Percentiles rank a stretch among this genome's conserved stretches.
Conservation (phyloP, 1,284 basidiomycete genomes). For the Leccinum pachyderme region DNA sequence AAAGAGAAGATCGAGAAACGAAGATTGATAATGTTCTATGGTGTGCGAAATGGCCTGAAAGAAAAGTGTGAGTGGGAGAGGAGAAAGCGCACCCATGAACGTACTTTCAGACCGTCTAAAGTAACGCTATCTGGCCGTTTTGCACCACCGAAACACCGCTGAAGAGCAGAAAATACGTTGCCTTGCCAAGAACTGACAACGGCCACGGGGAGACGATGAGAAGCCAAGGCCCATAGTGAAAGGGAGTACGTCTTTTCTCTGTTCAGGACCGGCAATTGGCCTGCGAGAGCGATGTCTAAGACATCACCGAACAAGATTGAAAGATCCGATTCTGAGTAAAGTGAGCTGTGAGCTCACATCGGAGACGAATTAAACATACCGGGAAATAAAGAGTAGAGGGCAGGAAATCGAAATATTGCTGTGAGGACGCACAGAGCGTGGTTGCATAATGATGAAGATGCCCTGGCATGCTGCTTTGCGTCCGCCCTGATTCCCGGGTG, state of each 20-base stretch:
- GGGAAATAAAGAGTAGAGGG: slow-evolving; percentile 44
- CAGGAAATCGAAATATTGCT: slow-evolving; percentile 44
- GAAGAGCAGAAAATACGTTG: slow-evolving; percentile 35
- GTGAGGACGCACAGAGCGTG: slow-evolving; percentile 50
- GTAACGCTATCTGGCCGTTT: slow-evolving; percentile 4
- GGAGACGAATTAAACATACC: slow-evolving; percentile 43
- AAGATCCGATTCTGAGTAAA: slow-evolving; percentile 34
- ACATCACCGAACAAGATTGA: slow-evolving; percentile 40
- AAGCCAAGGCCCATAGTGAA: slow-evolving; percentile 48
- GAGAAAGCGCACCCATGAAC: not conserved
- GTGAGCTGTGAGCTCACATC: not conserved
- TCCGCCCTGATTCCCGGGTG: slow-evolving; percentile 28
- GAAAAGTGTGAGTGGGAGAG: slow-evolving; percentile 3
- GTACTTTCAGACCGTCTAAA: slow-evolving; percentile 46
- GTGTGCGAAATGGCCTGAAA: slow-evolving; percentile 43
- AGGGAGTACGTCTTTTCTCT: slow-evolving; percentile 46
- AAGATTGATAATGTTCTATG: slow-evolving; percentile 31
- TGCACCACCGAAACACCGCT: slow-evolving; percentile 30
- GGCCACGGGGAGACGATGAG: slow-evolving; percentile 43
- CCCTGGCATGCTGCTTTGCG: slow-evolving; percentile 40
- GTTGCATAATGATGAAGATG: slow-evolving; percentile 45
- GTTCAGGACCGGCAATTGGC: slow-evolving; percentile 40
- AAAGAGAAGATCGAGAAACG: slow-evolving; percentile 35
- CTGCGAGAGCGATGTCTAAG: slow-evolving; percentile 34
- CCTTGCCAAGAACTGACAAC: slow-evolving; percentile 34